Evolutionary conservation across 73 alveolate genomes (phyloP).

Genomic region (Paramecium pentaurelia): DNA sequence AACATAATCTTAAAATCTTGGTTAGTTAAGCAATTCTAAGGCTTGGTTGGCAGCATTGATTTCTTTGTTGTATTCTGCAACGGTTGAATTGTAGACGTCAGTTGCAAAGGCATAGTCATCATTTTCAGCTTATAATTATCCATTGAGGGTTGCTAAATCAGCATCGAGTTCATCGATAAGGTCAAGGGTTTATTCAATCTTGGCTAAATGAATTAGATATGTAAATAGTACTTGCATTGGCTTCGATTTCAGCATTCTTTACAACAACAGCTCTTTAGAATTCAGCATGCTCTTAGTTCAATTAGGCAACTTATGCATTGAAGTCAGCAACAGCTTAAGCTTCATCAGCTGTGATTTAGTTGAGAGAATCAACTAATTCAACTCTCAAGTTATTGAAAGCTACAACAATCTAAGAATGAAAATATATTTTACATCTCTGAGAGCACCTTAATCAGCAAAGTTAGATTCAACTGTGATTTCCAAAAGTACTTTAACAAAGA

Average conservation of each 20-base stretch:
- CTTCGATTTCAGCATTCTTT: constrained; percentile 42
- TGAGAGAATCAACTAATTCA: constrained; percentile 38
- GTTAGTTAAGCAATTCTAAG: constrained; percentile 11
- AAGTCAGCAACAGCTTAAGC: background rate
- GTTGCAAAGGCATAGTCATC: constrained; percentile 41
- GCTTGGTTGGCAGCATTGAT: constrained; percentile 24
- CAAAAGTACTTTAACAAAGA: background rate
- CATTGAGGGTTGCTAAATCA: constrained; percentile 45
- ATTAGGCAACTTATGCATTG: background rate
- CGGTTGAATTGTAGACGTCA: constrained; percentile 11
- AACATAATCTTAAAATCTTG: constrained; percentile 34
- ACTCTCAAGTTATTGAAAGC: constrained; percentile 11
- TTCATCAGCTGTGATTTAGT: constrained; percentile 34
- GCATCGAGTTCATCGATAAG: constrained; percentile 14
- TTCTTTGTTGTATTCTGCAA: constrained; percentile 39
- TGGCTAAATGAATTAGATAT: background rate
- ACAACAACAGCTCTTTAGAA: constrained; percentile 47
- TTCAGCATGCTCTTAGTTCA: constrained; percentile 39
- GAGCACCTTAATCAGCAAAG: constrained; percentile 42
- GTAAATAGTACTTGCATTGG: background rate
- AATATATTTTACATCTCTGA: background rate
- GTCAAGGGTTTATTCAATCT: background rate
- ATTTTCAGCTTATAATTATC: constrained; percentile 35
- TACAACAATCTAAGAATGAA: background rate
- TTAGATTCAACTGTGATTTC: constrained; percentile 16